Percentiles rank a stretch among this genome's conserved stretches.
phyloP scores from a whole-genome alignment of 768 basidiomycete genomes.

The Russula griseocarnosa region DNA sequence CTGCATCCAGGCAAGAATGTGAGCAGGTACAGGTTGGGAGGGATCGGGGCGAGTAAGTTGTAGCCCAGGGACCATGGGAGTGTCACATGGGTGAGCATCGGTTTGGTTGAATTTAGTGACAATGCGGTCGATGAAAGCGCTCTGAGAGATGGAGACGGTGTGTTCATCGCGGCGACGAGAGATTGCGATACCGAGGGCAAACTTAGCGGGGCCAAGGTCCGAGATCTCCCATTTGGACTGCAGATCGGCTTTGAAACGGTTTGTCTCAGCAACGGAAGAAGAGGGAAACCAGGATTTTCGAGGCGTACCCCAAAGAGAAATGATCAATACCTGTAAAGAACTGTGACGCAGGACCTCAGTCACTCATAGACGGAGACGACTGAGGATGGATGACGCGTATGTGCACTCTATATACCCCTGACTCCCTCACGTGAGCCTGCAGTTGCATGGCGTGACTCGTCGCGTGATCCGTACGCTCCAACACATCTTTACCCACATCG shows the following conservation, averaged over 20 bases:
- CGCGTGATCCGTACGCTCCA: too few species aligned
- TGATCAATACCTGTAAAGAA: too few species aligned
- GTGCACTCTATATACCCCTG: too few species aligned
- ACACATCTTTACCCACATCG: too few species aligned
- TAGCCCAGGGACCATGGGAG: not conserved
- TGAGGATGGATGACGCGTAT: too few species aligned
- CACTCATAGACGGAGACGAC: too few species aligned
- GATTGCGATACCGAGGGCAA: not conserved
- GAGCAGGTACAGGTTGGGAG: too few species aligned
- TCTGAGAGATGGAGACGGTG: not conserved
- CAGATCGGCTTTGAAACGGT: not conserved
- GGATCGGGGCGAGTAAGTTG: not conserved
- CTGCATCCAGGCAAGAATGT: not conserved
- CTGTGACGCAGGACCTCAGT: too few species aligned
- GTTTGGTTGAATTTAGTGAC: not conserved
- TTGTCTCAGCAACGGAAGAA: not conserved
- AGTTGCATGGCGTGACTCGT: too few species aligned
- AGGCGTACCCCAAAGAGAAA: too few species aligned
- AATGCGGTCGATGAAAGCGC: not conserved
- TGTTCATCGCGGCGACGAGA: accelerated
- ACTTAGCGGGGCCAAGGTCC: not conserved
- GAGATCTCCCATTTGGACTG: not conserved
- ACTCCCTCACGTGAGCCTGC: too few species aligned
- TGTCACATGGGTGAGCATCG: not conserved
- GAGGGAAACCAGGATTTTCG: too few species aligned